Base-by-base conservation (phyloP, 2,329 filamentous ascomycete genomes). In the Trichoderma harzianum region DNA sequence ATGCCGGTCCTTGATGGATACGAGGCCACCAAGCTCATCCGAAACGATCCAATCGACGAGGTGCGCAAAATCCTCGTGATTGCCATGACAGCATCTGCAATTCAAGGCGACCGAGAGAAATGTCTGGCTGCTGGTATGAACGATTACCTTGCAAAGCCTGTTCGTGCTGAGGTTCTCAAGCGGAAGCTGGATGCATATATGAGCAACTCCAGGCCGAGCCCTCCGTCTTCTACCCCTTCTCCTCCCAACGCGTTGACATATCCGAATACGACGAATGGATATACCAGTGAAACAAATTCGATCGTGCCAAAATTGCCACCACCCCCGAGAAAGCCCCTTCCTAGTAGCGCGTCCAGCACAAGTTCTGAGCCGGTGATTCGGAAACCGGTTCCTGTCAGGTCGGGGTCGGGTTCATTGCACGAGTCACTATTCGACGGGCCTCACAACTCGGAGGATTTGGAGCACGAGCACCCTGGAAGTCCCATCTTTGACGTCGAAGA, bases 41-140 rank as follows among this genome's bases (percentile, higher is more conserved):
- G 95, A 11, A 89, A 89, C 75, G 94, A 98, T 79, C 80, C 89
- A 0, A 88, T 94, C 72, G 91, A 94, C 43, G 88, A 88, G 8
- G 93, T 98, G 12, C 88, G 93, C 67, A 91, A 93, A 74, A 89
- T 97, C 1, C 85, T 98, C n/a, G 93, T 98, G 63, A 98, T 98
- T 76, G 95, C 95, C 69, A 98, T 98, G 95, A 98, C 95, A 1
- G 95, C 95, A 1, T 95, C 92, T 30, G 95, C 95, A 3, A 98
- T 98, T 73, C 93, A 96, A 79, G 95, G 95, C 21, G 95, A 98
- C 79, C 88, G 95, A 62, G 95, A 98, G 80, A 98, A 97, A 82
- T 98, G 95, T 76, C 84, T 98, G n/a, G 93, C 94, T 64, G 93
- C 94, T 1, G 95, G 95, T 58, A 98, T 98, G 95, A 97, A 98